Base-by-base conservation (phyloP, 2,329 filamentous ascomycete species). In the Diaporthe destruens region DNA sequence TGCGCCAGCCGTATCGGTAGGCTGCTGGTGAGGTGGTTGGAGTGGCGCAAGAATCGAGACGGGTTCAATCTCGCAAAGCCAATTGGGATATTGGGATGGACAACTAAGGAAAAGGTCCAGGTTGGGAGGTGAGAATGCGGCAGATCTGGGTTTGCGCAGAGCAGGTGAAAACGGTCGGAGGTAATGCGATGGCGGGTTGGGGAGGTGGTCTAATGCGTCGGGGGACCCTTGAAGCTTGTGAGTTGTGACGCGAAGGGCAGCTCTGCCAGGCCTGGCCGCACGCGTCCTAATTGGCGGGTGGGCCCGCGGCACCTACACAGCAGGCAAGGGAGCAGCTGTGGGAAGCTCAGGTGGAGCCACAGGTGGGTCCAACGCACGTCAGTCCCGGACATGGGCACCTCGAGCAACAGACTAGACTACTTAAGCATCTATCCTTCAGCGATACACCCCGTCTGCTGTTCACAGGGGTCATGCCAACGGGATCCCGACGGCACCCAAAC, bases 81-180 rank as follows among this genome's bases (percentile, higher is more conserved):
- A 73, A 73, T 73, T 71, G 71, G 32, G 44, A 61, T 69, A 73
- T 73, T 71, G 71, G 32, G 44, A 61, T 69, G 42, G 32, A 54
- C 20, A 36, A 36, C 23, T 18, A 53, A 32, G 23, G 34, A 5
- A 39, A 55, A 63, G 32, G 67, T 57, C 12, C 36, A 47, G 53
- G 53, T 20, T 56, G 57, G 39, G 8, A 20, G 20, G 16, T 44
- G 16, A 6, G 29, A 55, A 66, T 20, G 9, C 20, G 20, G 44
- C 34, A 29, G 29, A 59, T 39, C 66, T 51, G 42, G 25, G 39
- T 47, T 69, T 49, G 53, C 54, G 55, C 59, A 51, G n/a, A 25
- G 23, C n/a, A 20, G 56, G 36, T 49, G 9, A n/a, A 51, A 49
- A 51, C 12, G 39, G 39, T 18, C 12, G 49, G 32, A 5, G 54